A percentile compares a stretch with the other conserved stretches of the same genome.
These are phyloP conservation scores for Exophiala calicioides DNA, from an alignment of 2,329 filamentous ascomycete genomes.

Conservation along the genomic window DNA sequence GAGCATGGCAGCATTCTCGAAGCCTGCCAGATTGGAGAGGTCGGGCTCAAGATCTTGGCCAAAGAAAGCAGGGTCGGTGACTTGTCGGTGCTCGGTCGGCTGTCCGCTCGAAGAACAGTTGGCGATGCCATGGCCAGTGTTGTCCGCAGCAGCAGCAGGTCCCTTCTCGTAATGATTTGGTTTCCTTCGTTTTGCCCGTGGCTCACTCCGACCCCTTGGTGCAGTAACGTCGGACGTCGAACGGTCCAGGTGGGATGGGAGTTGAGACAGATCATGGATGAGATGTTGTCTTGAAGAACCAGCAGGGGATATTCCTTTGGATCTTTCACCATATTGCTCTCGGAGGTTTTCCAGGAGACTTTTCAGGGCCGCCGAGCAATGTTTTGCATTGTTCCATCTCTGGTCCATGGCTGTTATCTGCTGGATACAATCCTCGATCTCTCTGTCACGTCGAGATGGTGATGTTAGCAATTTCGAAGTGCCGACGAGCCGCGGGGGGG, in stretches of 20 bases:
- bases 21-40: not conserved
- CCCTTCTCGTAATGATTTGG: too few relatives aligned
- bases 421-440: constrained; percentile 11
- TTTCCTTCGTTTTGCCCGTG: too few relatives aligned
- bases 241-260: too few relatives aligned
- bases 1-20: constrained; percentile 3
- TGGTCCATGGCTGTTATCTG: constrained; percentile 7
- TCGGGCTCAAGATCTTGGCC: constrained; percentile 8
- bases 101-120: too few relatives aligned
- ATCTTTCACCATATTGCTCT: constrained; percentile 4
- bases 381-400: constrained; percentile 15
- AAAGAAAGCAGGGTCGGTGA: too few relatives aligned
- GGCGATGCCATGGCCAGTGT: too few relatives aligned
- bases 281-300: not conserved
- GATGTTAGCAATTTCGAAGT: not conserved
- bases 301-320: not conserved
- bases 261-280: too few relatives aligned
- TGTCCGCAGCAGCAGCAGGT: too few relatives aligned
- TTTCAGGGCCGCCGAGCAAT: constrained; percentile 12
- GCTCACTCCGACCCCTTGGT: too few relatives aligned
- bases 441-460: not conserved
- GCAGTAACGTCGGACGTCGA: too few relatives aligned
- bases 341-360: constrained; percentile 10
- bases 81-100: too few relatives aligned
- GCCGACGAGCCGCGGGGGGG: too few relatives aligned